Conservation (phyloP, 2,329 filamentous ascomycete species). For the Aschersonia sp. region DNA sequence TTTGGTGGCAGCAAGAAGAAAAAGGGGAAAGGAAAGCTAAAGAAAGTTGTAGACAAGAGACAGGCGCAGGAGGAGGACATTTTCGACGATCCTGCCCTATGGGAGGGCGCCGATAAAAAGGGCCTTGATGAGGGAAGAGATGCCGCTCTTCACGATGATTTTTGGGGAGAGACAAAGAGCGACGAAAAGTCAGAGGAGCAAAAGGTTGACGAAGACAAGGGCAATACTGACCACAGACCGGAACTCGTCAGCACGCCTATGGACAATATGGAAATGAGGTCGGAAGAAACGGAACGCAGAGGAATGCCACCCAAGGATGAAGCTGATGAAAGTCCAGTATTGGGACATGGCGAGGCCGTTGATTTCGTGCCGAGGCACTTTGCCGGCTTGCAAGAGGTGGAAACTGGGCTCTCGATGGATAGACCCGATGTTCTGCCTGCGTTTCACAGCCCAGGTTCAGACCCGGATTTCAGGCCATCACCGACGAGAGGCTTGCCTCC, state of each 20-base stretch:
- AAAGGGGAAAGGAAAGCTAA: conserved; percentile 11
- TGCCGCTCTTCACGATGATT: conserved; percentile 9
- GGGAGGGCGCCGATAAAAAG: conserved; percentile 28
- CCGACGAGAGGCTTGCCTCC: conserved; percentile 31
- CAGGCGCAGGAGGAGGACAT: conserved; percentile 24
- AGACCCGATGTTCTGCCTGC: conserved; percentile 8
- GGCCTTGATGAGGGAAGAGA: conserved; percentile 11
- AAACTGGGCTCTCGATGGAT: conserved; percentile 17
- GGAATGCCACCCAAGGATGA: conserved; percentile 7
- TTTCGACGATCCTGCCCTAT: conserved; percentile 28
- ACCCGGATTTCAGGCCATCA: conserved; percentile 26
- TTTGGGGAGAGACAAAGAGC: conserved; percentile 13
- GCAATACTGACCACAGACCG: no score
- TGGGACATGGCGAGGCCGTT: conserved; percentile 15
- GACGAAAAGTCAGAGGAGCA: conserved; percentile 3
- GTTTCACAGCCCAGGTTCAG: conserved; percentile 9
- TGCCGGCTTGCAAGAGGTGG: conserved; percentile 15
- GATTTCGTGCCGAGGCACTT: conserved; percentile 11
- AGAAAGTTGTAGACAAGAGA: conserved; percentile 24
- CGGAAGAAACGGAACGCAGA: conserved; percentile 1
- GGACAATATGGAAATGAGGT: no score
- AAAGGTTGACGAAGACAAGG: neutral
- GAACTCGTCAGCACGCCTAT: no score
- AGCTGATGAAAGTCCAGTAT: conserved; percentile 22
- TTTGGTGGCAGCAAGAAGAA: conserved; percentile 15